Evolutionary conservation across 768 basidiomycete genomes (phyloP).

Genomic region (Austroboletus eburneus): DNA sequence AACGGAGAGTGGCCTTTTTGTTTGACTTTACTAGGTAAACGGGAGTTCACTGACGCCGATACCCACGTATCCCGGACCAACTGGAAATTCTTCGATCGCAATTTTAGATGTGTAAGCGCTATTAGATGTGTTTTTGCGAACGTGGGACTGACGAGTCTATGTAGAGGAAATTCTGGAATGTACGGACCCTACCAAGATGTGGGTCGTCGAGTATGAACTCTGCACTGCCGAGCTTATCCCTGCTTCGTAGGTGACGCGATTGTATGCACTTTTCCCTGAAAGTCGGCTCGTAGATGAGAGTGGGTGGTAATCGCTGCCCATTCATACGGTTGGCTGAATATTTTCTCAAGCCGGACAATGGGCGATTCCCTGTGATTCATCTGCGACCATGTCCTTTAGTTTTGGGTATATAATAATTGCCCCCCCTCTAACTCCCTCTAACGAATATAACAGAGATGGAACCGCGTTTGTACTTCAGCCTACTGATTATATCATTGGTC

Average conservation of each 20-base stretch:
- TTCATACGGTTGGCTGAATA: neutral
- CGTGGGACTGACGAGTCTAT: conserved; percentile 1
- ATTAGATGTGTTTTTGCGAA: neutral
- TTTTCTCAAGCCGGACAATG: conserved; percentile 54
- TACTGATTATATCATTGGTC: conserved; percentile 75
- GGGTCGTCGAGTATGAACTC: conserved; percentile 16
- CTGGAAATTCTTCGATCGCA: conserved; percentile 56
- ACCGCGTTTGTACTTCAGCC: conserved; percentile 59
- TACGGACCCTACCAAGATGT: conserved; percentile 80
- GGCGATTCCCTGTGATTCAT: conserved; percentile 69
- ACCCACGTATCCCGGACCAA: conserved; percentile 60
- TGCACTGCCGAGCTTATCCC: neutral
- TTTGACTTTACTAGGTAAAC: conserved; percentile 44
- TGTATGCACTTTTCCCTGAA: conserved; percentile 56
- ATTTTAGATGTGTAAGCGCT: conserved; percentile 66
- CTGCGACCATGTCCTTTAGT: conserved; percentile 54
- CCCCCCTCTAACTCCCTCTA: neutral
- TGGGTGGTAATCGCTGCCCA: conserved; percentile 24
- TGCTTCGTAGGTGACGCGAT: conserved; percentile 52
- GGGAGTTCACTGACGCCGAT: conserved; percentile 46
- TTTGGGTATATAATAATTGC: conserved; percentile 52
- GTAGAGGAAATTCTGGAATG: conserved; percentile 65
- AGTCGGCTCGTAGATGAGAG: conserved; percentile 66
- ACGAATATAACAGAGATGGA: conserved; percentile 18
- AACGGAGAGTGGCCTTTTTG: conserved; percentile 1